Evolutionary conservation across 2,329 filamentous ascomycete genomes (phyloP).

Genomic region (Leptographium wingfieldii): DNA sequence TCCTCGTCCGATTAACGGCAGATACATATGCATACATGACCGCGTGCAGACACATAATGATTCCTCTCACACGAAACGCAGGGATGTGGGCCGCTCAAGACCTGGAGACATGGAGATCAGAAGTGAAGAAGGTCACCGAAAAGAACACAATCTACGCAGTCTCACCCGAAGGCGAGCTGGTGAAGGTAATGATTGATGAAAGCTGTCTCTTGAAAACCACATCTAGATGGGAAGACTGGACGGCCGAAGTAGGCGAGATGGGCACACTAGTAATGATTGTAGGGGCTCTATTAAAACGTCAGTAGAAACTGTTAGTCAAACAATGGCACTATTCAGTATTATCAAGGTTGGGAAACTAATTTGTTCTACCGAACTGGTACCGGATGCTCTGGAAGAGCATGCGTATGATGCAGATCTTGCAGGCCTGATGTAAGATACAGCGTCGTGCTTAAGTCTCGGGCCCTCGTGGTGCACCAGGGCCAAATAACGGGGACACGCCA

Average conservation of each 20-base stretch:
- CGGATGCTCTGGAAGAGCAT: constrained; percentile 83
- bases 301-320: no score
- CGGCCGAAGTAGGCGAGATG: background rate
- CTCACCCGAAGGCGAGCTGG: background rate
- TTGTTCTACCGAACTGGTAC: constrained; percentile 66
- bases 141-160: background rate
- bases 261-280: background rate
- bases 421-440: constrained; percentile 60
- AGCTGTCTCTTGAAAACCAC: background rate
- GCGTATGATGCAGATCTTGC: constrained; percentile 93
- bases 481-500: no score
- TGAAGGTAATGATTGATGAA: background rate
- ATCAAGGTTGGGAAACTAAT: no score
- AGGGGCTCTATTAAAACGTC: background rate
- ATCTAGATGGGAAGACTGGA: background rate
- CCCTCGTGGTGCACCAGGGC: constrained; percentile 38
- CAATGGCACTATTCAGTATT: no score
- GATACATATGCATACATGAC: background rate
- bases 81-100: background rate
- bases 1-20: background rate
- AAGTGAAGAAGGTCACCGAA: background rate
- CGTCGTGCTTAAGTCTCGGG: constrained; percentile 58
- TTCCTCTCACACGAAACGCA: background rate
- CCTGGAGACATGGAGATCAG: background rate
- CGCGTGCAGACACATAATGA: background rate